Percentiles rank a stretch among this genome's conserved stretches.
Evolutionary conservation across 2,329 filamentous ascomycete genomes (phyloP).

Genomic region (Endothia cerciana): DNA sequence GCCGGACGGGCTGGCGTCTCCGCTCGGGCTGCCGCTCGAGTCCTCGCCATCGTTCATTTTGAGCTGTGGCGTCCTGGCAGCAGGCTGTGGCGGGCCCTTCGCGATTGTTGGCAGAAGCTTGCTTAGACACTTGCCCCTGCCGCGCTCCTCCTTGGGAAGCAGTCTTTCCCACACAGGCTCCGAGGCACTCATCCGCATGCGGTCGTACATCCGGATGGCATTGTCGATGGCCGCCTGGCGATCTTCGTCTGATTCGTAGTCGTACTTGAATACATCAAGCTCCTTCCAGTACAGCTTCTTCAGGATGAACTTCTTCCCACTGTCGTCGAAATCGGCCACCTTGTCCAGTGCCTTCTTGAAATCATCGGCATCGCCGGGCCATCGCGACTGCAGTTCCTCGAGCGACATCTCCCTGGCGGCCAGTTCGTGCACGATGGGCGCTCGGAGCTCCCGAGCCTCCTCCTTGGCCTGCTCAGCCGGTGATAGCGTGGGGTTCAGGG

Average conservation of each 20-base stretch:
- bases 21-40: conserved; percentile 46
- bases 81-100: conserved; percentile 51
- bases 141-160: conserved; percentile 60
- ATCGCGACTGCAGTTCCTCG: conserved; percentile 53
- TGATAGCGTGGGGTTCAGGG: conserved; percentile 52
- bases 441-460: conserved; percentile 45
- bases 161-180: conserved; percentile 66
- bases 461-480: conserved; percentile 59
- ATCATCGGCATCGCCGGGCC: conserved; percentile 57
- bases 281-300: conserved; percentile 65
- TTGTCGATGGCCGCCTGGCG: conserved; percentile 65
- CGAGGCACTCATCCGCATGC: conserved; percentile 57
- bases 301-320: conserved; percentile 57
- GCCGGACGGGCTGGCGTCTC: conserved; percentile 42
- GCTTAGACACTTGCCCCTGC: conserved; percentile 64
- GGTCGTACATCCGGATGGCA: conserved; percentile 63
- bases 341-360: conserved; percentile 60
- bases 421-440: conserved; percentile 63
- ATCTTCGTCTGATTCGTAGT: conserved; percentile 57
- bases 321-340: conserved; percentile 56
- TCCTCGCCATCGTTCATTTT: conserved; percentile 57
- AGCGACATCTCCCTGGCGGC: conserved; percentile 57
- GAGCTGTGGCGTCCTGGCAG: conserved; percentile 56
- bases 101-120: conserved; percentile 63
- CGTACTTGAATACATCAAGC: conserved; percentile 65